Evolutionary conservation across 345 rosid genomes (phyloP), one percentile per base, ranked within the genome.

Genomic region (Pistacia vera): DNA sequence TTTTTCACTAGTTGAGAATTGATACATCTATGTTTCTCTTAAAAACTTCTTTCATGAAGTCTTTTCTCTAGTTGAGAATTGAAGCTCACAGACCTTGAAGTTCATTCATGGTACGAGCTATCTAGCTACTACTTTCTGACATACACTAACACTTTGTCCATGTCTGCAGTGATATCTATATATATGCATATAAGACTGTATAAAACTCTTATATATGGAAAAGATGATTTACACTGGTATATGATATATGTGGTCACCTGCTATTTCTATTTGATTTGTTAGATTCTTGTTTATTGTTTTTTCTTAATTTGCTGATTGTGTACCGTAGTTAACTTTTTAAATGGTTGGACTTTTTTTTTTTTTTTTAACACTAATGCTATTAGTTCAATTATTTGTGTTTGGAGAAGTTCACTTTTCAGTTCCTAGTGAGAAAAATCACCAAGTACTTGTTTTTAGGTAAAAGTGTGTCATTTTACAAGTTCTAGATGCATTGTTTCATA

Each of bases 81-180:
- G 18, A 12, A 18, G 35, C 52, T 44, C 13, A 33, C 20, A 18
- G 33, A 70, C 18, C 46, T 41, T 41, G 46, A 82, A 78, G 77
- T 80, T 76, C 90, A 63, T 88, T 81, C 77, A 18, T 72, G 80
- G 99, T 96, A 92, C 62, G 77, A 64, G 77, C 72, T 78, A 41
- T 70, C 70, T 81, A 33, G 56, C 73, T 52, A 60, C 64, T 65
- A 11, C 38, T 55, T 66, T 60, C 6, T 48, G 36, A 6, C 59
- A 30, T 25, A 14, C 25, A 16, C 49, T 46, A 70, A 70, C 18
- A 36, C 10, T 36, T 30, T 61, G 7, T 20, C 22, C 1, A 9
- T 58, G 12, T 7, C 46, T 61, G 13, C 30, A 28, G 22, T 55
- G 13, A 3, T 64, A 35, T 51, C 4, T 54, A 11, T 54, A 54